phyloP scores from a whole-genome alignment of 2,329 filamentous ascomycete species.

The Fusarium sp. region DNA sequence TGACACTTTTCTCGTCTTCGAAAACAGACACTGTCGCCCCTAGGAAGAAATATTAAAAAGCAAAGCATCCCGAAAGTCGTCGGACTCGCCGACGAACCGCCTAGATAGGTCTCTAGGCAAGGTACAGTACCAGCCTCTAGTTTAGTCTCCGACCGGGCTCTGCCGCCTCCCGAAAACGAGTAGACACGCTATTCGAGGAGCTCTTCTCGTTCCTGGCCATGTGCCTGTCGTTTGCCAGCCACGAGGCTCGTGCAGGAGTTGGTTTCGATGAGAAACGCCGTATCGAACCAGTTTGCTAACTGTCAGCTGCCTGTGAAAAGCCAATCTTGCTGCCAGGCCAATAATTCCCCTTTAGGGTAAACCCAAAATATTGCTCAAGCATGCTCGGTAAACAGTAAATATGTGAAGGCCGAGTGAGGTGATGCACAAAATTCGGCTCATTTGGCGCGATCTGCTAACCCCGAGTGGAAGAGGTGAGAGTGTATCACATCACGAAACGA shows the following conservation, averaged over 20 bases:
- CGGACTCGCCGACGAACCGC: slow-evolving; percentile 19
- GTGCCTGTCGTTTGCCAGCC: slow-evolving; percentile 17
- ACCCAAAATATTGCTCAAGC: not conserved
- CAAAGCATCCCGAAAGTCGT: slow-evolving; percentile 31
- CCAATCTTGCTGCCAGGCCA: not conserved
- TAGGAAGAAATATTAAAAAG: not conserved
- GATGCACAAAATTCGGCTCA: not conserved
- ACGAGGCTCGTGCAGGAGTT: slow-evolving; percentile 25
- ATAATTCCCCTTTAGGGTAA: slow-evolving; percentile 4
- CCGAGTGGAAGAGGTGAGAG: not conserved
- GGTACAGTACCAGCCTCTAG: not conserved
- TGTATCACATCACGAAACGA: not conserved
- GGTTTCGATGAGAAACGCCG: slow-evolving; percentile 10
- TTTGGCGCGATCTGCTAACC: not conserved
- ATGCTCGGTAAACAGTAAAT: slow-evolving; percentile 1
- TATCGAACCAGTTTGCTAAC: slow-evolving; percentile 13
- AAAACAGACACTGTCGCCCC: not conserved
- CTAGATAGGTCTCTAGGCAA: not conserved
- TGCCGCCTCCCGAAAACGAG: slow-evolving; percentile 23
- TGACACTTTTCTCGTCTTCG: not conserved
- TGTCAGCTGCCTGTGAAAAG: slow-evolving; percentile 18
- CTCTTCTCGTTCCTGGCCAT: slow-evolving; percentile 21
- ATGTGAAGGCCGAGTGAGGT: slow-evolving; percentile 1
- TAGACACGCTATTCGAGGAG: slow-evolving; percentile 14
- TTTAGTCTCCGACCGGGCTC: slow-evolving; percentile 12